Evolutionary conservation across 2,329 filamentous ascomycete species (phyloP), one percentile per base, ranked within the genome.

Genomic region (Verticillium dahliae): DNA sequence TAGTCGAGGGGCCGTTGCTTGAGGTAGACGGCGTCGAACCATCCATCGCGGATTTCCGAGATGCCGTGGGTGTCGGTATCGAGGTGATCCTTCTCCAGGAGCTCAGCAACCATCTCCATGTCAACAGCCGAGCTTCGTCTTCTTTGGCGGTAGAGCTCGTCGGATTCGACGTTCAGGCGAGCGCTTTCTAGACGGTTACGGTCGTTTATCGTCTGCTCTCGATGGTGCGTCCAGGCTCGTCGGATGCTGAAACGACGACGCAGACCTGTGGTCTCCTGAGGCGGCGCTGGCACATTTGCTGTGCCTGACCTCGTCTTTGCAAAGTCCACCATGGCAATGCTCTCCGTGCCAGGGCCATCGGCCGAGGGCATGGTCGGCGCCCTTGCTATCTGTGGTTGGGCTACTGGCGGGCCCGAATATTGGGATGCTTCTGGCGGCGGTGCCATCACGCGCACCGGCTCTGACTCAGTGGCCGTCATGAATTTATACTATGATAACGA

Each of bases 21-120:
- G n/a, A 78, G 67, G 62, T 82, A 85, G 41, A 76, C 65, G 37
- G 77, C 78, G 62, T 81, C 79, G 60, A 81, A 81, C 68, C 80
- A 80, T 59, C 77, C 75, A 65, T 81, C 79, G 37, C 79, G 71
- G 18, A 74, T 65, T 67, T 81, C 79, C 6, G 69, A 68, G 34
- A 81, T 69, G 33, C 77, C 78, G 64, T 79, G 80, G 1, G 76
- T 76, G 41, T 78, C 72, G 37, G 70, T 71, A 35, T 74, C 72
- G 11, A 76, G 67, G 54, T 73, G 62, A 18, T 73, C 71, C 22
- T 72, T 68, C 38, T 73, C 70, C 18, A 75, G 68, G 18, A 76
- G 71, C 60, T 73, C 65, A 45, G 72, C 69, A 57, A 76, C 72
- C 59, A 72, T 73, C 27, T 68, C 65, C 56, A 74, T 69, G 67